Percentiles rank a stretch among this genome's conserved stretches.
Conservation (phyloP, 306 rosid species). For the Quercus glauca region DNA sequence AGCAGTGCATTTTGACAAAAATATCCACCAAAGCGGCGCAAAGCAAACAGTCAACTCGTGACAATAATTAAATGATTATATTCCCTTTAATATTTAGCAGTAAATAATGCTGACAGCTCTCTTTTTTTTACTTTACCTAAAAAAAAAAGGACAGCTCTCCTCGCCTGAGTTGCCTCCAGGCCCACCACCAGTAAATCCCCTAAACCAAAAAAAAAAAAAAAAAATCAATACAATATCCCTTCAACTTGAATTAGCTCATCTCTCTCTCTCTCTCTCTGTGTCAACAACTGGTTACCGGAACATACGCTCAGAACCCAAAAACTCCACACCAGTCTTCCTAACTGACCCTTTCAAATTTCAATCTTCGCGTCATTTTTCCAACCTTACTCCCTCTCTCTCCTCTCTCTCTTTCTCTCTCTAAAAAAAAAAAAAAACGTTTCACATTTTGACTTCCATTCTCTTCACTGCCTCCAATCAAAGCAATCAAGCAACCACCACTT, state of each 20-base stretch:
- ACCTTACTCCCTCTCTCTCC: background rate
- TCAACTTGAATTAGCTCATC: background rate
- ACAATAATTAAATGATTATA: background rate
- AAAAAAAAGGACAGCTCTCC: no score
- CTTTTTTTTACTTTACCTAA: background rate
- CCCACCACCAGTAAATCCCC: background rate
- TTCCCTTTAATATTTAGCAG: no score
- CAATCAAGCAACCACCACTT: background rate
- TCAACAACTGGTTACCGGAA: background rate
- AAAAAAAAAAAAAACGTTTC: no score
- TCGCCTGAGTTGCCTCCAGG: background rate
- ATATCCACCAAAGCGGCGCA: background rate
- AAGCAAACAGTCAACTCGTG: background rate
- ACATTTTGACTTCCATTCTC: conserved; percentile 1
- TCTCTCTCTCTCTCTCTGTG: background rate
- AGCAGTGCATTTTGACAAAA: background rate
- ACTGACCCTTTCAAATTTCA: background rate
- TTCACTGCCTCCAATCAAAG: background rate
- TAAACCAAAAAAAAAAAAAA: no score
- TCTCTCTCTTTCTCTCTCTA: background rate
- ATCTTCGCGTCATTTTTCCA: background rate
- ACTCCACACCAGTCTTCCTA: background rate
- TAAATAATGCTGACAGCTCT: no score
- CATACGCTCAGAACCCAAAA: background rate
- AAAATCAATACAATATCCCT: background rate